phyloP scores from a whole-genome alignment of 345 rosid species.

The Euphorbia lathyris region DNA sequence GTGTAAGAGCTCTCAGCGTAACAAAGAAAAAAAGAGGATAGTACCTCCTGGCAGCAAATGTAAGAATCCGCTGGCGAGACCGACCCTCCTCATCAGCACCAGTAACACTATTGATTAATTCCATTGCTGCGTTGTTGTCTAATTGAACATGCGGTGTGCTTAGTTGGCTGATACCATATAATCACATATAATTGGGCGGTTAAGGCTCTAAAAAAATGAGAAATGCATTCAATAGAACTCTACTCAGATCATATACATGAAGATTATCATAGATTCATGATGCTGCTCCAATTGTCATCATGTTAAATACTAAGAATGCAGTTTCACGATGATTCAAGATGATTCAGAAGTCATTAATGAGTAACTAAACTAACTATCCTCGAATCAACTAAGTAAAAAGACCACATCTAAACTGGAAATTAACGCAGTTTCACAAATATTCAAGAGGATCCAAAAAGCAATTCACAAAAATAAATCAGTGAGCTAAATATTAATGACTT shows the following conservation, averaged over 20 bases:
- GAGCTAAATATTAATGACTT: neutral
- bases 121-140: conserved; percentile 76
- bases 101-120: conserved; percentile 76
- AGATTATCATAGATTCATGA: conserved; percentile 5
- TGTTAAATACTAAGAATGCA: neutral
- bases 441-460: neutral
- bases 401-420: too few species aligned
- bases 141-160: conserved; percentile 45
- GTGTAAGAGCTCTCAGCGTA: neutral
- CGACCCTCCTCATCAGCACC: conserved; percentile 93
- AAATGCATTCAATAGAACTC: neutral
- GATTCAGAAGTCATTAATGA: neutral
- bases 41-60: conserved; percentile 96
- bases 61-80: conserved; percentile 94
- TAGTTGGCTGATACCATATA: conserved; percentile 50
- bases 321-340: neutral
- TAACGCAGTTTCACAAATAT: neutral
- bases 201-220: neutral
- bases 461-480: neutral
- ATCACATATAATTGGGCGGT: neutral
- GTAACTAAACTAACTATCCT: neutral
- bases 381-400: neutral
- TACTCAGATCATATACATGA: neutral
- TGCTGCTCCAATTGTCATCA: neutral
- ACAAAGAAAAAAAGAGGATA: neutral